Percentiles rank a stretch among this genome's conserved stretches.
These are phyloP conservation scores for Pichia cactophila DNA, from an alignment of 1,139 yeast genomes.

Conservation along the genomic window DNA sequence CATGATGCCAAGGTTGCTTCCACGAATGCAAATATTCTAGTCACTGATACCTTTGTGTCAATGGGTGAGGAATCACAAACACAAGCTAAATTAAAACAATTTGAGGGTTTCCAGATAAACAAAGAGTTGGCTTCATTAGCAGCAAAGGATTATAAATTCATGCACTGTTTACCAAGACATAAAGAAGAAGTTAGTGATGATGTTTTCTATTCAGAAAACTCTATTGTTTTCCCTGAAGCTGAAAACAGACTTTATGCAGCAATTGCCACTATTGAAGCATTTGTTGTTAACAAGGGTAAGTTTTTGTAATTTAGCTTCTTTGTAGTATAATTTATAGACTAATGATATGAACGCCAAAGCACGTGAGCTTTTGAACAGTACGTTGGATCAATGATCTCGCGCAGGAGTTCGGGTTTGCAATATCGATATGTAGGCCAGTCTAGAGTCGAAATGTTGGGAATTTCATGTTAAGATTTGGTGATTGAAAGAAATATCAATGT, in stretches of 20 bases:
- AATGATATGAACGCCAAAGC: background rate
- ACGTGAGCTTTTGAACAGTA: background rate
- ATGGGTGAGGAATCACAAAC: conserved; percentile 95
- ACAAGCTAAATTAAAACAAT: conserved; percentile 63
- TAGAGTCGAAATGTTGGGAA: too few species aligned
- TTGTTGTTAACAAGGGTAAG: conserved; percentile 77
- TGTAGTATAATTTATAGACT: background rate
- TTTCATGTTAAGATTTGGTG: too few species aligned
- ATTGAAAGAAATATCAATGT: background rate
- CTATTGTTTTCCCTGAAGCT: conserved; percentile 89
- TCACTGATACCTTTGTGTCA: conserved; percentile 96
- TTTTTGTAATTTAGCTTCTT: conserved; percentile 20
- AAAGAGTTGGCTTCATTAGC: conserved; percentile 51
- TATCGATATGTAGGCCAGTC: too few species aligned
- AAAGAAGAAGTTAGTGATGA: conserved; percentile 90
- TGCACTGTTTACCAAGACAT: conserved; percentile 97
- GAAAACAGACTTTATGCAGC: conserved; percentile 96
- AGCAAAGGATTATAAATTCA: conserved; percentile 64
- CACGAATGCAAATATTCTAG: conserved; percentile 67
- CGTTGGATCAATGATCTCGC: background rate
- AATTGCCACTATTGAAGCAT: conserved; percentile 84
- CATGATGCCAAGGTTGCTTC: conserved; percentile 72
- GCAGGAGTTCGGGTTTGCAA: background rate
- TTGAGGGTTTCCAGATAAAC: conserved; percentile 80
- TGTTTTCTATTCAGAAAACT: conserved; percentile 76